Evolutionary conservation across 2,329 filamentous ascomycete genomes (phyloP), one percentile per base, ranked within the genome.

Genomic region (Fusarium sacchari): DNA sequence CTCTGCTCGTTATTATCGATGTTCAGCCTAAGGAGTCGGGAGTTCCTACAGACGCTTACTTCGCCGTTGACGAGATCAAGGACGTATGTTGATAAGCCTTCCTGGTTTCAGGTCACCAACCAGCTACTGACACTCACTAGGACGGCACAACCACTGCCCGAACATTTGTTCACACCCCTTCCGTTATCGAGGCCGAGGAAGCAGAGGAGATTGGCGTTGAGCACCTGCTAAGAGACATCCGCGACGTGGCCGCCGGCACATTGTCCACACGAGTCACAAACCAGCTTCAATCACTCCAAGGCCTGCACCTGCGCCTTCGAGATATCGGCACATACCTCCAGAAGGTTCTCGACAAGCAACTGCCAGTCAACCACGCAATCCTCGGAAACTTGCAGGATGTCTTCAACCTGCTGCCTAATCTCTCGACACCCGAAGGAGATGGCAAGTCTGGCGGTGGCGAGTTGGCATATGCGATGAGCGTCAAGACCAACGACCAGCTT

Each of bases 1-100:
- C 96, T 57, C 87, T 99, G 76, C 89, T 99, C 60, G 96, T 98
- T 81, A 99, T 99, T 83, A 95, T 99, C 78, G 96, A 99, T 81
- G 96, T 99, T 72, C 96, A 98, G 84, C 96, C 96, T 30, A 98
- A 98, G 86, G 96, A 98, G 84, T 94, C 97, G 26, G 96, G 96
- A 70, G 96, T 99, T 60, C 96, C 96, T 26, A 99, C 96, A 57
- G 96, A 99, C 85, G 96, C 96, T 53, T 99, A 99, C 87, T 99
- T 99, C 86, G 96, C 96, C 10, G 94, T 99, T 56, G 96, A 99
- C 81, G 96, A 99, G 87, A 99, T 99, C 86, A 98, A 98, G 86
- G 96, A 99, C 87, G 95, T 98, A 86, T 80, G 92, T 86, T 50
- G 40, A 49, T 15, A 26, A 62, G 32, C 40, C 37, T 32, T 50